Evolutionary conservation across 805 yeast species (phyloP).

Genomic region (Grigorovia transvaalensis): DNA sequence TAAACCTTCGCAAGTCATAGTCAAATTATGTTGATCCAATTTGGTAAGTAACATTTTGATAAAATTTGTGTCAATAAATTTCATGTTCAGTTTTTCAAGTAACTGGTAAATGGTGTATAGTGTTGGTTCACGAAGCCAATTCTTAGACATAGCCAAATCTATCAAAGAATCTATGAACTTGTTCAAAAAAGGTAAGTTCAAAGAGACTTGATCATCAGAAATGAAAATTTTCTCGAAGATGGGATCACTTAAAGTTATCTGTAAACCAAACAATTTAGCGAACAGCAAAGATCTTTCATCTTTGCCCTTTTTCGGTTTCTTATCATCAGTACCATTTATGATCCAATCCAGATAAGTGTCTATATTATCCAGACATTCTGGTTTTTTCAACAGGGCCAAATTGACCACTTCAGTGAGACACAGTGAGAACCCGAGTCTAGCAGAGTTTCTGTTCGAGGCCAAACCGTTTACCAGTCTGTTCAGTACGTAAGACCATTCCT

Average conservation of each 20-base stretch:
- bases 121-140: slow-evolving; percentile 82
- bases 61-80: slow-evolving; percentile 5
- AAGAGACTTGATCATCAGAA: slow-evolving; percentile 9
- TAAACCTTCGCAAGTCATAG: slow-evolving; percentile 68
- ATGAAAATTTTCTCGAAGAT: slow-evolving; percentile 27
- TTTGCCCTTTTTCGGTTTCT: slow-evolving; percentile 53
- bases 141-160: slow-evolving; percentile 50
- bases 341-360: slow-evolving; percentile 17
- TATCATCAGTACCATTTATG: slow-evolving; percentile 28
- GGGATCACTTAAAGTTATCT: slow-evolving; percentile 53
- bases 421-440: slow-evolving; percentile 80
- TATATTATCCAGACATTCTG: slow-evolving; percentile 12
- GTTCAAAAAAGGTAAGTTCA: slow-evolving; percentile 29
- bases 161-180: slow-evolving; percentile 47
- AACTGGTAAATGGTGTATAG: slow-evolving; percentile 59
- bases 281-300: slow-evolving; percentile 72
- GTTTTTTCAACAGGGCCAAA: slow-evolving; percentile 21
- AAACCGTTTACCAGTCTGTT: slow-evolving; percentile 73
- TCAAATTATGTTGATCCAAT: slow-evolving; percentile 43
- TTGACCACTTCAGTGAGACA: slow-evolving; percentile 63
- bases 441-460: slow-evolving; percentile 70
- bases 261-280: slow-evolving; percentile 79
- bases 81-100: slow-evolving; percentile 24
- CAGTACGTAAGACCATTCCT: slow-evolving; percentile 76
- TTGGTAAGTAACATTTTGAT: slow-evolving; percentile 30